Evolutionary conservation across 768 basidiomycete genomes (phyloP), one percentile per base, ranked within the genome.

Genomic region (Lentinus tigrinus): DNA sequence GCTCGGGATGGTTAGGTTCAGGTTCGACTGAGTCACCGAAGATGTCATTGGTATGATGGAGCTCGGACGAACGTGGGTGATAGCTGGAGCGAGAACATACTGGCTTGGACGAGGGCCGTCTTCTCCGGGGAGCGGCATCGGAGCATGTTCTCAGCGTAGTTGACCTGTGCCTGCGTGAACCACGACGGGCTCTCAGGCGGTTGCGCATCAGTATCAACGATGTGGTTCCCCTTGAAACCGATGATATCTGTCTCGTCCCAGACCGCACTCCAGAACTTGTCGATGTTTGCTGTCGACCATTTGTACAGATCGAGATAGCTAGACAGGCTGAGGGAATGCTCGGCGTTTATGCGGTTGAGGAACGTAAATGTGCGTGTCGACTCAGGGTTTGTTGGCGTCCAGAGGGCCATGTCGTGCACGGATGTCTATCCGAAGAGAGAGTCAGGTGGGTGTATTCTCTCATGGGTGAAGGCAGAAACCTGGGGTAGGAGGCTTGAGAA

Each of bases 131-230:
- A 81, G 59, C 85, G 82, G 67, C 76, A 80, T 27, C 74, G 73
- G 37, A 92, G 74, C 82, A 91, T 87, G 66, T 92, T 91, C 74
- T 93, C 89, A 21, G 91, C 88, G 85, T 87, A 92, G 67, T 91
- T 91, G 46, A 92, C 71, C 31, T 71, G 75, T 3, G 89, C 85
- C 50, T 82, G 79, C 26, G 72, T 65, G 72, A 91, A 92, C 90
- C 91, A 92, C 8, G 77, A 54, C 36, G 90, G 88, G 70, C 90
- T 91, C 8, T 73, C 74, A 5, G 80, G 73, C 6, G 89, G 87
- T 47, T 71, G 69, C 9, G 83, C 80, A 24, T 68, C 38, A 34
- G 71, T 73, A 68, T 90, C 83, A 26, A 90, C 84, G 52, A 87
- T 77, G 69, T 82, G 79, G 43, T 59, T 60, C 51, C 85, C 87